A percentile compares a stretch with the other conserved stretches of the same genome.
These are phyloP conservation scores for Fusarium nygamai DNA, from an alignment of 2,329 filamentous ascomycete species.

Conservation along the genomic window DNA sequence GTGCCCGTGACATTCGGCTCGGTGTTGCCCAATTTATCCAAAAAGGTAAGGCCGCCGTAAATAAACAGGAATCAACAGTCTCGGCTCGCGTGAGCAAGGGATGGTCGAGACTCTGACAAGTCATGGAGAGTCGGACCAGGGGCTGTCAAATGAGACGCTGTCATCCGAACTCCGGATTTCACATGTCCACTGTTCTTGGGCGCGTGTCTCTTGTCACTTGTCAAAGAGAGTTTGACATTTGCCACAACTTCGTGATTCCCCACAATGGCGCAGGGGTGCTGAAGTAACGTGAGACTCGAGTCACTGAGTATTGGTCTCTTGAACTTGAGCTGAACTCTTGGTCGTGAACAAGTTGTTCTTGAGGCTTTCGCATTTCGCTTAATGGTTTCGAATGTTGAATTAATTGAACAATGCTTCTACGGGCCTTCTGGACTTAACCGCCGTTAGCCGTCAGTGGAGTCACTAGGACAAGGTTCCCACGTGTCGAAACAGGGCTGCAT, in stretches of 20 bases:
- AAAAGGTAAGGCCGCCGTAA: conserved; percentile 32
- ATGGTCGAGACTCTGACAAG: conserved; percentile 33
- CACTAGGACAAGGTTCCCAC: conserved; percentile 23
- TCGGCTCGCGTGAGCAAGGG: conserved; percentile 13
- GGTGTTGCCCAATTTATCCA: conserved; percentile 31
- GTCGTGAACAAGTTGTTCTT: background rate
- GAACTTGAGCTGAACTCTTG: background rate
- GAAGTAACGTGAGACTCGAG: background rate
- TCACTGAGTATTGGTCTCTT: background rate
- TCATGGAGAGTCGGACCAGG: conserved; percentile 18
- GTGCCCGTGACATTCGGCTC: conserved; percentile 27
- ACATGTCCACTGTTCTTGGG: conserved; percentile 23
- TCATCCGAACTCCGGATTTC: conserved; percentile 27
- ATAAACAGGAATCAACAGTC: conserved; percentile 28
- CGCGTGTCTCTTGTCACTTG: background rate
- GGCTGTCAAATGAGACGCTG: conserved; percentile 13
- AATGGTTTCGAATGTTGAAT: background rate
- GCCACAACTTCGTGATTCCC: conserved; percentile 26
- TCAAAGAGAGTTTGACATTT: background rate
- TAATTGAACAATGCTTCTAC: background rate
- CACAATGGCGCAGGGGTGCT: conserved; percentile 23
- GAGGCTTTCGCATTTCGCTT: background rate
- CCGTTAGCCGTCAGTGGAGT: conserved; percentile 19
- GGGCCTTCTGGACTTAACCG: conserved; percentile 3
- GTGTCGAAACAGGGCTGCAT: conserved; percentile 30